Evolutionary conservation across 2,329 filamentous ascomycete genomes (phyloP).

Genomic region (Botrytis tulipae): DNA sequence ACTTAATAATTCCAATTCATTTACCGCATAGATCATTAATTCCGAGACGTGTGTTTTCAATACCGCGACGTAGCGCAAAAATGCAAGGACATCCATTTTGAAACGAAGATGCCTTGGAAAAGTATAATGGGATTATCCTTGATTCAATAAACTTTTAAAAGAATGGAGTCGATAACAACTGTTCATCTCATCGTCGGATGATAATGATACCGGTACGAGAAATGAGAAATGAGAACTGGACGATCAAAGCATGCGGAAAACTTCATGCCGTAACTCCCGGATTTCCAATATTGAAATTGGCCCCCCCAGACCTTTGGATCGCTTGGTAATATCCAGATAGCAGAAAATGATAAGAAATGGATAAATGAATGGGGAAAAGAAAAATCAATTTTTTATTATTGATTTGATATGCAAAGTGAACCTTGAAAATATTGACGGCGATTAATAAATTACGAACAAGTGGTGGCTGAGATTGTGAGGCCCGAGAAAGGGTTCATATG

Average conservation of each 20-base stretch:
- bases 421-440: neutral
- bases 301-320: neutral
- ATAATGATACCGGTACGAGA: neutral
- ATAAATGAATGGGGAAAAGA: neutral
- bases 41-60: conserved; percentile 11
- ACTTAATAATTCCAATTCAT: neutral
- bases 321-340: neutral
- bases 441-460: neutral
- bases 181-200: conserved; percentile 1
- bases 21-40: neutral
- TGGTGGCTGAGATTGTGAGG: neutral
- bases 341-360: neutral
- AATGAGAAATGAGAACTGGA: neutral
- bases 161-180: neutral
- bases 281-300: neutral
- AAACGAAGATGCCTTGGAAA: neutral
- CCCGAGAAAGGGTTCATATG: neutral
- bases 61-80: neutral
- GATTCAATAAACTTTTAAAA: neutral
- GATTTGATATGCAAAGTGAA: neutral
- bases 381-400: neutral
- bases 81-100: conserved; percentile 11
- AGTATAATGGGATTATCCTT: neutral
- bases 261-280: neutral
- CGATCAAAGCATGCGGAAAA: conserved; percentile 5